Evolutionary conservation across 768 basidiomycete species (phyloP), one percentile per base, ranked within the genome.

Genomic region (Termitomyces sp.): DNA sequence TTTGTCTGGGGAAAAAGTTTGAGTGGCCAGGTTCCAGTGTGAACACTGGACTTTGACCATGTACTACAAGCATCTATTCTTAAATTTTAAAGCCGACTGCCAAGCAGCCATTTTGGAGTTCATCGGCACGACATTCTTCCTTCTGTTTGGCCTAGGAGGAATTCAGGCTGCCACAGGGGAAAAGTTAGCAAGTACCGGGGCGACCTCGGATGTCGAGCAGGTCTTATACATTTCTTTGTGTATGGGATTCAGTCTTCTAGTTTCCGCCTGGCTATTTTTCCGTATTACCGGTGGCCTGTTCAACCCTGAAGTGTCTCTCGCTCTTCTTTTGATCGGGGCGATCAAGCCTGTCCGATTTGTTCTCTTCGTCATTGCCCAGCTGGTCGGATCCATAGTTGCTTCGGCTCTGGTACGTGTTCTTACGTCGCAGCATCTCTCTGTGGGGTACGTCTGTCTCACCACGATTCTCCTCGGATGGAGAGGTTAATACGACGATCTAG

Each of bases 241-340:
- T 49, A 83, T 86, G 77, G 86, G 87, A 0, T 67, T 88, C 48
- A 79, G 80, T 61, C 77, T 89, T 46, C 73, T 87, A 48, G 77
- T 83, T 44, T 81, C 82, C 3, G 85, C 80, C 8, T 89, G 87
- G 86, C 64, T 86, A 12, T 88, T 88, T 69, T 88, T 80, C 66
- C 77, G 85, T 26, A 68, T 70, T 12, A 85, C 84, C 0, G 85
- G 85, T 10, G 84, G 84, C 6, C 70, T 86, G 24, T 88, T 87
- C 70, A 89, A 87, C 60, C 86, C 85, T 0, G 75, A 84, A 58
- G 75, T 88, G 58, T 81, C 80, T 16, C 71, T 84, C 42, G 80
- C 86, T 8, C 78, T 88, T 36, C 74, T 84, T 53, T 73, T 88
- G 43, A 72, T 80, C 13, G 84, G 84, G 1, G 74, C 75, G 22